Evolutionary conservation across 1,139 yeast genomes (phyloP).

Genomic region (Yamadazyma aaseri): DNA sequence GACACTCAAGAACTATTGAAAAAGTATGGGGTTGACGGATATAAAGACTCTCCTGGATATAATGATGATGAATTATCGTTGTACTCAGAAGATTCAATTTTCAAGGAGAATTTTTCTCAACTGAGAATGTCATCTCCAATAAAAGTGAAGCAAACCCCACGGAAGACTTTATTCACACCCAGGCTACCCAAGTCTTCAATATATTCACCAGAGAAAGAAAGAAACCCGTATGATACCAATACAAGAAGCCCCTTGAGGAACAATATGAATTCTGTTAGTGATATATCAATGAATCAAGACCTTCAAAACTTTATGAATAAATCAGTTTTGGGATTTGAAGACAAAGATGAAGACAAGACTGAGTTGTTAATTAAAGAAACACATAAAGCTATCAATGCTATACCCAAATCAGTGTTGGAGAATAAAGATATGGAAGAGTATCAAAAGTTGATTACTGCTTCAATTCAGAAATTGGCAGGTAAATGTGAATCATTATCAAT

Average conservation of each 20-base stretch:
- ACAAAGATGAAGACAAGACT: constrained; percentile 18
- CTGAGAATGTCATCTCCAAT: constrained; percentile 7
- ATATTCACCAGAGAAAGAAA: constrained; percentile 5
- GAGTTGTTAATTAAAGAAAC: constrained; percentile 31
- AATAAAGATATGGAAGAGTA: constrained; percentile 27
- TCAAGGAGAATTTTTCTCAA: constrained; percentile 13
- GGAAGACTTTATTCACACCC: constrained; percentile 10
- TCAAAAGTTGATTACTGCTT: constrained; percentile 16
- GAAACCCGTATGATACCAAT: neutral
- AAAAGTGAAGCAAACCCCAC: constrained; percentile 8
- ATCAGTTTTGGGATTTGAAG: constrained; percentile 4
- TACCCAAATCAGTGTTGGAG: constrained; percentile 22
- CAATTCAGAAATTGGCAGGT: constrained; percentile 17
- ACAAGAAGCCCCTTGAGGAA: constrained; percentile 7
- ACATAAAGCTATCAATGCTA: constrained; percentile 25
- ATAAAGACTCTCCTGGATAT: neutral
- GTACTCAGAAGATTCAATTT: constrained; percentile 17
- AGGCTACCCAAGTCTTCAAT: constrained; percentile 3
- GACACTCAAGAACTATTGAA: constrained; percentile 14
- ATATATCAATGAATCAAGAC: constrained; percentile 9
- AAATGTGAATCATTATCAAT: constrained; percentile 9
- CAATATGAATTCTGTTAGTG: constrained; percentile 5
- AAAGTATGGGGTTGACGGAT: constrained; percentile 7
- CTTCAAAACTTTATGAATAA: constrained; percentile 7
- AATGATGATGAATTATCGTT: constrained; percentile 14